phyloP scores from a whole-genome alignment of 2,329 filamentous ascomycete species.

The Sclerotinia spermophila region DNA sequence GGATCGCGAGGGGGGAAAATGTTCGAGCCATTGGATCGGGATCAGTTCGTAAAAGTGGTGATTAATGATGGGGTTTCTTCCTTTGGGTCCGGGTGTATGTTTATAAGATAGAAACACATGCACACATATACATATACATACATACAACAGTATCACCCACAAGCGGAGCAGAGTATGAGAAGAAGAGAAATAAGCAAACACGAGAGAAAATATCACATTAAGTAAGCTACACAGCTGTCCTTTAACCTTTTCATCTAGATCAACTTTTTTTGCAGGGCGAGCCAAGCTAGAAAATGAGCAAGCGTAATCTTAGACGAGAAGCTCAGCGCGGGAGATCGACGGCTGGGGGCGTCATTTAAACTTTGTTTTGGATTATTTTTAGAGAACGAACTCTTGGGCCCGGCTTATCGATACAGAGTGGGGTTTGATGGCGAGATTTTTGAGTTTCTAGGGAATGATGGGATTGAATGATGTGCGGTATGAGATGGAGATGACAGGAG shows the following conservation, averaged over 20 bases:
- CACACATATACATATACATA: background rate
- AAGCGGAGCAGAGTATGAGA: background rate
- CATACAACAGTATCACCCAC: background rate
- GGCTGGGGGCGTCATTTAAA: background rate
- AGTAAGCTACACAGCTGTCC: background rate
- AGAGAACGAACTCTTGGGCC: background rate
- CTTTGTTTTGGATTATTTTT: background rate
- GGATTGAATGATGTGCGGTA: background rate
- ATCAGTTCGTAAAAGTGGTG: background rate
- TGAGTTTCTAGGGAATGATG: background rate
- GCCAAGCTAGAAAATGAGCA: background rate
- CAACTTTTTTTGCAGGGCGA: background rate
- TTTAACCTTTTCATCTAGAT: background rate
- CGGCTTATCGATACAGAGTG: background rate
- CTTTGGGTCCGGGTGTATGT: background rate
- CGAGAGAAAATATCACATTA: background rate
- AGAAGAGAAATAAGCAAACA: background rate
- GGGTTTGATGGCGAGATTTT: background rate
- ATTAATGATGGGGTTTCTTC: background rate
- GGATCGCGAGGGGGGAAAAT: background rate
- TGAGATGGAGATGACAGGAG: background rate
- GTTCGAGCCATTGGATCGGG: background rate
- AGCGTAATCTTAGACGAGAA: background rate
- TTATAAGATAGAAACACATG: too few relatives aligned
- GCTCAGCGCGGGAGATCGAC: conserved; percentile 6